phyloP scores from a whole-genome alignment of 768 basidiomycete genomes.

The Russula griseocarnosa region DNA sequence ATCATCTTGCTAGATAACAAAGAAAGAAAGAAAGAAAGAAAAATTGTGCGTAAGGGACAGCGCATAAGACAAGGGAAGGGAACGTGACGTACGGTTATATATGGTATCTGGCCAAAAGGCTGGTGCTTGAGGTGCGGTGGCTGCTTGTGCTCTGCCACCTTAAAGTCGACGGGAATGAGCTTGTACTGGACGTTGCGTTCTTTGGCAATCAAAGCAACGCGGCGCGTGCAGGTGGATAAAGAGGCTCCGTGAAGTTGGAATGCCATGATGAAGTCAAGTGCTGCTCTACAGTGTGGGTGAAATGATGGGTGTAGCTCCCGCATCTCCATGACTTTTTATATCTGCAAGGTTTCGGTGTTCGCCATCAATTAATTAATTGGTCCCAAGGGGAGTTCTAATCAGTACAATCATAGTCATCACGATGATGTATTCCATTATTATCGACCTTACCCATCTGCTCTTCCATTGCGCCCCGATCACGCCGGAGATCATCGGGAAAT shows the following conservation, averaged over 20 bases:
- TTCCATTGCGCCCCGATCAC: too few species aligned
- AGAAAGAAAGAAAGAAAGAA: neutral
- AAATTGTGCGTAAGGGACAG: neutral
- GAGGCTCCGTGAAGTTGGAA: conserved; percentile 5
- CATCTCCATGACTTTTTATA: neutral
- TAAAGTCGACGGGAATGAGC: neutral
- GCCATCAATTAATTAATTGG: too few species aligned
- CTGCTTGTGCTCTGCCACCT: conserved; percentile 5
- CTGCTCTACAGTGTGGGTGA: neutral
- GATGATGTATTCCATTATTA: too few species aligned
- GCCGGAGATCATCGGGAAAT: too few species aligned
- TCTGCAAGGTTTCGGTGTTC: too few species aligned
- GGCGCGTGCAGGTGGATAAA: conserved; percentile 1
- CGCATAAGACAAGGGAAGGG: neutral
- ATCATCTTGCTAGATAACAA: conserved; percentile 28
- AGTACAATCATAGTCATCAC: too few species aligned
- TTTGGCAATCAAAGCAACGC: conserved; percentile 15
- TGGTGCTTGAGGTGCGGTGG: conserved; percentile 4
- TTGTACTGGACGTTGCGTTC: conserved; percentile 16
- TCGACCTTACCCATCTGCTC: too few species aligned
- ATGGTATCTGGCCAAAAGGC: conserved; percentile 24
- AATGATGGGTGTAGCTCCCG: neutral
- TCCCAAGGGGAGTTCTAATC: too few species aligned
- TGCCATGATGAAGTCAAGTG: neutral
- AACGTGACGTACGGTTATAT: neutral